These are phyloP conservation scores for Stromatinia cepivora DNA, from an alignment of 2,329 filamentous ascomycete species.

Conservation along the genomic window DNA sequence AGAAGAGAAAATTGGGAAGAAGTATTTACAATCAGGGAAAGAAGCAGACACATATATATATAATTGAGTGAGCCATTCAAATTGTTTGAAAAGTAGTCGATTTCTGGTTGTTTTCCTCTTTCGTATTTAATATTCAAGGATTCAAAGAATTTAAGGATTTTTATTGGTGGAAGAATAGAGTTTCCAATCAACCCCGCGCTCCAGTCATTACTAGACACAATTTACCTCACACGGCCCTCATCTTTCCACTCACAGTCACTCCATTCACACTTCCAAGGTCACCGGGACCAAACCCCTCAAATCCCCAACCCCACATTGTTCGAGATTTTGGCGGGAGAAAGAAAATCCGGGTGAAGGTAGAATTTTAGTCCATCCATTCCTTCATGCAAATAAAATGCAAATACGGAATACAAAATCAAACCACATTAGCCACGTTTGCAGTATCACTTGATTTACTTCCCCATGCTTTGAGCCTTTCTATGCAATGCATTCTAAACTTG, in stretches of 20 bases:
- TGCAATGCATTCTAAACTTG: background rate
- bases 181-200: constrained; percentile 16
- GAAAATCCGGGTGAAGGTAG: constrained; percentile 11
- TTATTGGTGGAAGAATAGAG: constrained; percentile 17
- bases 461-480: background rate
- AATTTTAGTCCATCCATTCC: background rate
- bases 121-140: background rate
- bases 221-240: background rate
- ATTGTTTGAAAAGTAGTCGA: background rate
- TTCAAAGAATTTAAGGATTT: background rate
- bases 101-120: constrained; percentile 2
- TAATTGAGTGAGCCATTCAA: background rate
- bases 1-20: background rate
- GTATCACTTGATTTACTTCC: background rate
- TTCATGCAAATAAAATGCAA: background rate
- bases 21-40: background rate
- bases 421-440: background rate
- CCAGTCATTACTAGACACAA: background rate
- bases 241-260: background rate
- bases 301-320: constrained; percentile 7
- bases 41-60: constrained; percentile 15
- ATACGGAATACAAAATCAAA: background rate
- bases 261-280: background rate
- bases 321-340: background rate
- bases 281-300: background rate